phyloP scores from a whole-genome alignment of 208 protist species.

The Borovskyia barvae region DNA sequence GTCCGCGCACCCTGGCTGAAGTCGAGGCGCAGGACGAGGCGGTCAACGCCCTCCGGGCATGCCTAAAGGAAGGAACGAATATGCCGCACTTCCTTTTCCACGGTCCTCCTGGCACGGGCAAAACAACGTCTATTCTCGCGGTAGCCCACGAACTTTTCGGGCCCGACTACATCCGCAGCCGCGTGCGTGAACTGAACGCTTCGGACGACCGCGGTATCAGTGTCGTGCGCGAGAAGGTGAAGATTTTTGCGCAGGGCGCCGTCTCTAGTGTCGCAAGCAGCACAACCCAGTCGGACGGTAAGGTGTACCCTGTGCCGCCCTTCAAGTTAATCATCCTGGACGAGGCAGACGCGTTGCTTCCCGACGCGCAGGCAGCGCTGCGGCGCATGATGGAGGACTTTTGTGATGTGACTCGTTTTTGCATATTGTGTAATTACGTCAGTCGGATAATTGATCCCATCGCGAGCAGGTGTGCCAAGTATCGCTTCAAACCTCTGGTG shows the following conservation, averaged over 20 bases:
- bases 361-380: constrained; percentile 97
- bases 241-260: constrained; percentile 95
- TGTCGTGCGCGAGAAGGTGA: constrained; percentile 98
- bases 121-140: constrained; percentile 99
- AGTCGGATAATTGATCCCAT: constrained; percentile 99
- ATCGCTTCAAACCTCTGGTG: constrained; percentile 97
- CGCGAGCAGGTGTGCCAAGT: constrained; percentile 99
- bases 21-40: constrained; percentile 97
- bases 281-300: constrained; percentile 79
- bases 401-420: constrained; percentile 98
- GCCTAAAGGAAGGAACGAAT: constrained; percentile 80
- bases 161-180: constrained; percentile 74
- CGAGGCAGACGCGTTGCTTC: constrained; percentile 99
- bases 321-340: constrained; percentile 99
- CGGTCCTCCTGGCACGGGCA: constrained; percentile 98
- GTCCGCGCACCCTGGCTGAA: constrained; percentile 92
- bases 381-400: constrained; percentile 98
- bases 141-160: constrained; percentile 97
- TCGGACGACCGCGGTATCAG: constrained; percentile 99
- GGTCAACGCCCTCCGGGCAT: constrained; percentile 88
- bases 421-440: constrained; percentile 99
- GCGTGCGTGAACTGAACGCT: constrained; percentile 99
- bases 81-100: constrained; percentile 99
- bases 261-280: constrained; percentile 57
- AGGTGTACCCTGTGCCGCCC: constrained; percentile 84